Evolutionary conservation across 768 basidiomycete species (phyloP), one percentile per base, ranked within the genome.

Genomic region (Lactarius quietus): DNA sequence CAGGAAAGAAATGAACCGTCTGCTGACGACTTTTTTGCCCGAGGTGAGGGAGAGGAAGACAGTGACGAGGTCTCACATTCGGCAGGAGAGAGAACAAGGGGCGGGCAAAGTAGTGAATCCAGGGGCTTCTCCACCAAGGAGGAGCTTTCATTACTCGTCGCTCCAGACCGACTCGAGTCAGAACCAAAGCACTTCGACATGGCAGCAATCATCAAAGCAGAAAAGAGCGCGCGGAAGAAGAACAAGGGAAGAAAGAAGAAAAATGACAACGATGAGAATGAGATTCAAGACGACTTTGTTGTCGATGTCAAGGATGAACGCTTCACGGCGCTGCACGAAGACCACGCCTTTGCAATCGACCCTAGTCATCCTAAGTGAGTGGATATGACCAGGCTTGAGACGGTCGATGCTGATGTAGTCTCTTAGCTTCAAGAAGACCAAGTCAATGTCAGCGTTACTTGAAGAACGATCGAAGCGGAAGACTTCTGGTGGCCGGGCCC

Each of bases 351-450:
- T 69, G 95, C 96, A 0, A 95, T 99, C 69, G 97, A 99, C 75
- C 96, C 97, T 23, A 91, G 86, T 60, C 92, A 98, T 77, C 94
- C 96, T 74, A 92, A 88, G 96, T 97, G 73, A 69, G 94, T 82
- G 15, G 1, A 29, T 5, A 35, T n/a, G 36, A 26, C 28, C 29
- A 55, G 57, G 35, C 17, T 15, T 18, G 57, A 17, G 28, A 12
- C 15, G n/a, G n/a, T 62, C 12, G 23, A 23, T 2, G 36, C 3
- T 63, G 39, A 64, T 63, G 63, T 61, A 69, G 26, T 68, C 33
- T 64, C 59, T 28, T 31, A 98, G 95, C 62, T 98, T 90, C 80
- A 93, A 90, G 75, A 94, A 90, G 80, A 95, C 96, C 1, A 92
- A 90, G 76, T 86, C 86, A 57, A 99, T 98, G 96, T 73, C 83